Evolutionary conservation across 768 basidiomycete species (phyloP), one percentile per base, ranked within the genome.

Genomic region (Pleurotus salmoneostramineus): DNA sequence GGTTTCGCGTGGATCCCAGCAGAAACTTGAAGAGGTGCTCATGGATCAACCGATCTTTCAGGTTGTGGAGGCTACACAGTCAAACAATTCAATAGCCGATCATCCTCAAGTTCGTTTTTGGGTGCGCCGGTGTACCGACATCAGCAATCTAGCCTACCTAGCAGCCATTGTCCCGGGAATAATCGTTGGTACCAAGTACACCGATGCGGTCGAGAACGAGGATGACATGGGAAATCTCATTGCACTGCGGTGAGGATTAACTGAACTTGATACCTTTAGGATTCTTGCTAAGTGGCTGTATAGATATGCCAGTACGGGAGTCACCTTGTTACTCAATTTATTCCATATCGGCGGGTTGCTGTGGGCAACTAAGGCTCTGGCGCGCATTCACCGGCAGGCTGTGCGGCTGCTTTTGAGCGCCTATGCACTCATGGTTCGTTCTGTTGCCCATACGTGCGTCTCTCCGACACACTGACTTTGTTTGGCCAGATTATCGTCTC

Each of bases 111-210:
- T 65, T 34, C 66, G 76, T n/a, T 61, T 58, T 15, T 64, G 63
- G 60, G 59, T 66, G 56, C 71, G 77, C 15, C 62, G 69, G n/a
- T 66, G 69, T 36, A 56, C 67, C 3, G 66, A 66, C 35, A 35
- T 69, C 6, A 10, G 65, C 6, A 61, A 54, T 4, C 44, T 74
- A 6, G 60, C 63, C 5, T 74, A 74, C 56, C 58, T 78, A 3
- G 67, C 64, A 21, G 67, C 70, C 4, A 65, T 60, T 6, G 59
- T 76, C 12, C 64, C 69, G 4, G 72, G 70, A 5, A 67, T 71
- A 35, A 57, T 76, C 11, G 70, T 68, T 12, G 67, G 69, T 34
- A 47, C 57, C 11, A 56, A 61, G 4, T 72, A 69, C 60, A 35
- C 58, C 34, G 50, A 60, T 15, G 57, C 58, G 31, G 56, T 67